Evolutionary conservation across 139 green algal genomes (phyloP), one percentile per base, ranked within the genome.

Genomic region (Pleodorina starrii): DNA sequence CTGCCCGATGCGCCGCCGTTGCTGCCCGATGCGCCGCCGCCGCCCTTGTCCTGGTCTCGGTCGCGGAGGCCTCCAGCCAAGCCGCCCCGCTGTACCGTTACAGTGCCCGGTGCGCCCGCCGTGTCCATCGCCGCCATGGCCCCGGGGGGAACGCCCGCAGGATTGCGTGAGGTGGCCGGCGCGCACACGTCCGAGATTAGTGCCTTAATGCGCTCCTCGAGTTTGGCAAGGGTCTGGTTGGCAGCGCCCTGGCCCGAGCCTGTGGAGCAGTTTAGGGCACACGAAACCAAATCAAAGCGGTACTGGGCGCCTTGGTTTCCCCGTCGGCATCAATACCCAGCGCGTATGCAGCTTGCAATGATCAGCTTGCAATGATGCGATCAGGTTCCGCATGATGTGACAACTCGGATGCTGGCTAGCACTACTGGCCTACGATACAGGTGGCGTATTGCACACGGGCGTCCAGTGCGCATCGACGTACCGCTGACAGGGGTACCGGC

Each of bases 191-290:
- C 69, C 25, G 23, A 16, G 12, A 89, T 82, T 23, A 81, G 69
- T 14, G 10, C 0, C 36, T 60, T 73, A 27, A 89, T 89, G 69
- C 69, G 69, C 69, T 81, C 84, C 84, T 89, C 84, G 44, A 89
- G 69, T 29, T 71, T 69, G 19, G 44, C 44, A 5, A 88, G 17
- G 14, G 63, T 71, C 0, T 35, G 32, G 51, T 73, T 35, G 80
- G 14, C 38, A 36, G 79, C 27, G 21, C 63, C 63, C 32, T 40
- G 63, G 29, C 1, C 35, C 11, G 63, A 73, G 63, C 63, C 63
- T 73, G 63, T 73, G 27, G 35, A 23, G 63, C 27, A 3, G 63
- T 73, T 73, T 38, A 38, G 63, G 19, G n/a, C n/a, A n/a, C n/a
- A n/a, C n/a, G n/a, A n/a, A n/a, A n/a, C n/a, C n/a, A n/a, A n/a